phyloP scores from a whole-genome alignment of 2,329 filamentous ascomycete species.

The Plectosphaerella sp. region DNA sequence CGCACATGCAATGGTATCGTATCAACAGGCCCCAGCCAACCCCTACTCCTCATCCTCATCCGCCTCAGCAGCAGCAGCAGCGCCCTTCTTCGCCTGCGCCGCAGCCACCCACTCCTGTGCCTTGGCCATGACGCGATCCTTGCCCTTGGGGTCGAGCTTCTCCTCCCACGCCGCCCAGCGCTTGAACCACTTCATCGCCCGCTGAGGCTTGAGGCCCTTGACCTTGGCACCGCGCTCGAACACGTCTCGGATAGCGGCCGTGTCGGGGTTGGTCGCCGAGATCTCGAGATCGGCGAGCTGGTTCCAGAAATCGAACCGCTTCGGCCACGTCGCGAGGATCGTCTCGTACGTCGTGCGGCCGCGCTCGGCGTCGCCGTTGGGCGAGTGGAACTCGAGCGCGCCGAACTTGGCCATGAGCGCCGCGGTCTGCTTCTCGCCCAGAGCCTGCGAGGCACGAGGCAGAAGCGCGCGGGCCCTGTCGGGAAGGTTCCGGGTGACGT shows the following conservation, averaged over 20 bases:
- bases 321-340: conserved; percentile 77
- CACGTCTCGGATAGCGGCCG: conserved; percentile 63
- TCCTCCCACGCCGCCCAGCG: conserved; percentile 89
- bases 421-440: conserved; percentile 60
- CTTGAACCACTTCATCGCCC: conserved; percentile 85
- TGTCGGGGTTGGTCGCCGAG: conserved; percentile 48
- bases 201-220: conserved; percentile 71
- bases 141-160: conserved; percentile 43
- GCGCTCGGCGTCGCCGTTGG: conserved; percentile 79
- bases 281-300: conserved; percentile 85
- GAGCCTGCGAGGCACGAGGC: conserved; percentile 76
- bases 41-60: conserved; percentile 31
- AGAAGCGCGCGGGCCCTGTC: conserved; percentile 76
- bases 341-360: conserved; percentile 94
- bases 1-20: neutral
- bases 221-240: conserved; percentile 75
- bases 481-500: conserved; percentile 65
- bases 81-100: conserved; percentile 40
- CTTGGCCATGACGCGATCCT: conserved; percentile 65
- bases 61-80: conserved; percentile 24
- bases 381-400: conserved; percentile 82
- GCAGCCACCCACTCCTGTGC: conserved; percentile 66
- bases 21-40: neutral
- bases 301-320: conserved; percentile 90
- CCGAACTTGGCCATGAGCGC: conserved; percentile 83